phyloP scores from a whole-genome alignment of 1,139 yeast genomes.

The Suhomyces bribrorum region DNA sequence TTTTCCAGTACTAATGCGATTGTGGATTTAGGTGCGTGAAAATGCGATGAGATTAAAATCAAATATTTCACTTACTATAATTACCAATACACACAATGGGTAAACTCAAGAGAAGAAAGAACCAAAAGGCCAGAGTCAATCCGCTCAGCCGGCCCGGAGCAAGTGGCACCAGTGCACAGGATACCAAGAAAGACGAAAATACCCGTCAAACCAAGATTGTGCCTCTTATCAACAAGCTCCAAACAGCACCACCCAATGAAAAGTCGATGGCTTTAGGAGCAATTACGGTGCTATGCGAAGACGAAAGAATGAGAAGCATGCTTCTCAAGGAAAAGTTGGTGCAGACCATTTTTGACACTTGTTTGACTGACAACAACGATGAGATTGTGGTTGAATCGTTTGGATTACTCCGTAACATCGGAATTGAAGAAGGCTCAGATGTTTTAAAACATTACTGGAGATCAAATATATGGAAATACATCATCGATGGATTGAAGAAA shows the following conservation, averaged over 20 bases:
- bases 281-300: constrained; percentile 71
- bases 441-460: constrained; percentile 76
- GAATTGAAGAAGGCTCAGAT: constrained; percentile 88
- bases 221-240: constrained; percentile 67
- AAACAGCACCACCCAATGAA: constrained; percentile 67
- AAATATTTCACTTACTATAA: neutral
- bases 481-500: constrained; percentile 53
- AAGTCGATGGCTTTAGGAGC: constrained; percentile 77
- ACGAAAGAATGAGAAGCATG: constrained; percentile 58
- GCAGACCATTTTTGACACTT: constrained; percentile 60
- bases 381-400: constrained; percentile 79
- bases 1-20: too few relatives aligned
- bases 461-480: constrained; percentile 66
- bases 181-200: constrained; percentile 45
- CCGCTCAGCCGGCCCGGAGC: constrained; percentile 37
- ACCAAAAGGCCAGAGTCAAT: constrained; percentile 53
- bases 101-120: constrained; percentile 70
- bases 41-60: neutral
- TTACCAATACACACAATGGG: constrained; percentile 54
- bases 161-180: constrained; percentile 20
- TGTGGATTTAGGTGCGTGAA: too few relatives aligned
- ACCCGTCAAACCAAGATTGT: constrained; percentile 58
- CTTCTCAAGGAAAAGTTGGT: constrained; percentile 72
- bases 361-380: constrained; percentile 65
- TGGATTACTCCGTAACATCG: constrained; percentile 77